A percentile compares a stretch with the other conserved stretches of the same genome.
Conservation (phyloP, 2,329 filamentous ascomycete species). For the Saccharata proteae region DNA sequence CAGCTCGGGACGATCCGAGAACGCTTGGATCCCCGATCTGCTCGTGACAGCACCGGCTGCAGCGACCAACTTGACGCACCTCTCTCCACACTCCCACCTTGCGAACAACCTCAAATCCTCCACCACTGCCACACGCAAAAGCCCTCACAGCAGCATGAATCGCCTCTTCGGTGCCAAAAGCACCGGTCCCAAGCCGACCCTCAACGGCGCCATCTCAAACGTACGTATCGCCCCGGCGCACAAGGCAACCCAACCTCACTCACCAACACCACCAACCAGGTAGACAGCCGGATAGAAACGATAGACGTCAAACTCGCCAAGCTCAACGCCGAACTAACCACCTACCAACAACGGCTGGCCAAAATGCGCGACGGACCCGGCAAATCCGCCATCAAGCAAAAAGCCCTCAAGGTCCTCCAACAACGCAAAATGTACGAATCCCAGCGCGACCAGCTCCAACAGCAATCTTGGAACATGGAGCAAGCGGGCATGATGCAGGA, state of each 20-base stretch:
- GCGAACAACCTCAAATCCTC: too few relatives aligned
- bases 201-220: conserved; percentile 70
- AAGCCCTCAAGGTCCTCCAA: conserved; percentile 87
- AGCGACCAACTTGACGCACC: too few relatives aligned
- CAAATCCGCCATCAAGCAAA: conserved; percentile 84
- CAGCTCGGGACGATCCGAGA: too few relatives aligned
- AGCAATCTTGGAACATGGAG: conserved; percentile 98
- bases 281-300: conserved; percentile 68
- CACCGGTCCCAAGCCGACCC: conserved; percentile 78
- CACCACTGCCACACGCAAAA: too few relatives aligned
- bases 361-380: conserved; percentile 95
- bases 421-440: conserved; percentile 88
- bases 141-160: conserved; percentile 82
- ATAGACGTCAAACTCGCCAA: conserved; percentile 92
- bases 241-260: conserved; percentile 5
- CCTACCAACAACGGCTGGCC: conserved; percentile 74
- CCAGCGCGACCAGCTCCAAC: conserved; percentile 85
- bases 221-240: conserved; percentile 38
- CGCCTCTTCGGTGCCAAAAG: conserved; percentile 85
- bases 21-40: too few relatives aligned
- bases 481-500: conserved; percentile 97
- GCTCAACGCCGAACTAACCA: conserved; percentile 77
- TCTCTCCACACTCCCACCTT: too few relatives aligned
- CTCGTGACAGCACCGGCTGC: too few relatives aligned
- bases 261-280: conserved; percentile 30